Evolutionary conservation across 2,329 filamentous ascomycete genomes (phyloP), one percentile per base, ranked within the genome.

Genomic region (Graphiopsis chlorocephala): DNA sequence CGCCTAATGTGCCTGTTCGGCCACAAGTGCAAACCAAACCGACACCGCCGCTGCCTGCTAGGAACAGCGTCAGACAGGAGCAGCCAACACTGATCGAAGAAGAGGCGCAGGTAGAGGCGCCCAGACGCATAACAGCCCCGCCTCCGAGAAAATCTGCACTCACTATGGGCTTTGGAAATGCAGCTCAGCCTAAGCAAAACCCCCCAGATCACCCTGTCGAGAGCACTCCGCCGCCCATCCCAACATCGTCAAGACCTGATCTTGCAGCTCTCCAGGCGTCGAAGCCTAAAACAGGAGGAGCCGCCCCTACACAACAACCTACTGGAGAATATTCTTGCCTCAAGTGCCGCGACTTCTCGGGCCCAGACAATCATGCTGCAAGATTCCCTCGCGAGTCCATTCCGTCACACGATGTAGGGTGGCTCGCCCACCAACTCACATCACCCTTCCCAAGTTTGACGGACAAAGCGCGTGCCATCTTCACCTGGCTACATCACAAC

Each of bases 401-500:
- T 20, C 92, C 92, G 52, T 88, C 90, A 0, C 63, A 71, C 10
- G 83, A 87, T 69, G 81, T 95, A 3, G 86, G 84, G 23, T 91
- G 91, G 80, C 83, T 99, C 26, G 93, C 93, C 0, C 84, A 86
- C 60, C 86, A 90, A 60, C 85, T 98, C 23, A 96, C 92, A 64
- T 82, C 84, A 4, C 90, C 90, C 0, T 97, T 98, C 73, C 79
- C 87, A 0, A 97, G 92, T 0, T 94, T 90, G 0, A 97, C 94
- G 0, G 94, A 98, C 77, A 97, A 97, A 79, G 94, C 95, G 2
- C 86, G 95, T 29, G 92, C 88, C 2, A 91, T 99, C 66, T 98
- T 98, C 75, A 92, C 91, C 1, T 99, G 95, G 95, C 87, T 93
- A 47, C 94, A 98, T 78, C 89, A 98, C 77, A 98, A 98, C 72